Evolutionary conservation across 2,329 filamentous ascomycete genomes (phyloP), one percentile per base, ranked within the genome.

Genomic region (Triangularia setosa): DNA sequence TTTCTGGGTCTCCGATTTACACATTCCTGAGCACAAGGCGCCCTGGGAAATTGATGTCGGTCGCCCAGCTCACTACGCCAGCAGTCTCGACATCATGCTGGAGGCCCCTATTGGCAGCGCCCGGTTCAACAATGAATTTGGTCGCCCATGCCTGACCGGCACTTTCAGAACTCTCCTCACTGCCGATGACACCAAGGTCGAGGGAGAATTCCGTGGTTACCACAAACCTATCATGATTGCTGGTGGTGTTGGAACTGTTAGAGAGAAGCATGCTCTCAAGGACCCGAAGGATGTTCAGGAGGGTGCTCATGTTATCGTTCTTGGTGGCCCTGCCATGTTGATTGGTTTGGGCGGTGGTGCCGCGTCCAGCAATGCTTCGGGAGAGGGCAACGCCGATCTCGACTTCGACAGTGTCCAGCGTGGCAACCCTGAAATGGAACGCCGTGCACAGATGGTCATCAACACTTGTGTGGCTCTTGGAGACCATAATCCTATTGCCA

Each of bases 161-260:
- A 94, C 93, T 74, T 99, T 99, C 82, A 85, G 94, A 66, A 99
- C 95, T 0, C 84, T 99, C 40, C 86, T 96, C 28, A 90, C 89
- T 48, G 81, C 84, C 65, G 76, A 78, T 40, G 79, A 82, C 58
- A 75, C 75, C 3, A 70, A 73, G 18, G 64, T 64, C 11, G 68
- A 70, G 57, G 74, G 72, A 1, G 92, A 96, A 70, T 85, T 92
- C 73, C 86, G 94, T 70, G 95, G 95, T 24, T 99, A 96, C 75
- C 95, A 98, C 79, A 99, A 99, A 80, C 95, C 95, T 9, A 97
- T 97, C 76, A 96, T 97, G 92, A 92, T 99, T 79, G 95, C 95
- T 67, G 95, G 95, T 74, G 95, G 95, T 74, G 87, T 98, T 35
- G 95, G 95, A 58, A 97, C 91, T 5, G 94, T 98, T 28, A 83